Evolutionary conservation across 192 early-diverging fungal species (phyloP).

Genomic region (Gonapodya prolifera): DNA sequence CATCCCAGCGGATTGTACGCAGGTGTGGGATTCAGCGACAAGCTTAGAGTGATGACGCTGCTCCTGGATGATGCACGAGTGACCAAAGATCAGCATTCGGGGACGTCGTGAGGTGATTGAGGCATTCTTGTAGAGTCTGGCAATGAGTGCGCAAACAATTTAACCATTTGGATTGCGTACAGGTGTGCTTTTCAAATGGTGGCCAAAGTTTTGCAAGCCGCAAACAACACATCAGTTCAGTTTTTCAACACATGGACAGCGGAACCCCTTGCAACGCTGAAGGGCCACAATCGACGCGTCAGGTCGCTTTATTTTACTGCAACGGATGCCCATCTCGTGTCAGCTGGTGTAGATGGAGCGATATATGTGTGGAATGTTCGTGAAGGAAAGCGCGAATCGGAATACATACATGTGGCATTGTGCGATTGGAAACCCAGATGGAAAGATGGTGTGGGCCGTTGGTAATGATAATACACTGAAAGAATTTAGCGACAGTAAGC

Average conservation of each 20-base stretch:
- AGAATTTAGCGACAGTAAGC: conserved; percentile 41
- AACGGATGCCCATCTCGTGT: conserved; percentile 34
- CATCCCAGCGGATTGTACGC: conserved; percentile 52
- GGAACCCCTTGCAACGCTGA: conserved; percentile 34
- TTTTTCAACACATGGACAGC: conserved; percentile 39
- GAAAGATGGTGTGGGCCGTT: conserved; percentile 33
- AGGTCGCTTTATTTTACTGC: conserved; percentile 30
- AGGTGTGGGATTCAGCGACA: conserved; percentile 47
- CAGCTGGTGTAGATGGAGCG: conserved; percentile 40
- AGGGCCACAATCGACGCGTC: conserved; percentile 44
- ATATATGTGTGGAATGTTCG: conserved; percentile 33
- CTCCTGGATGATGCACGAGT: conserved; percentile 46
- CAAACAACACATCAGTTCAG: conserved; percentile 36
- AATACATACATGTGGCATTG: conserved; percentile 36
- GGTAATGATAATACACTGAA: conserved; percentile 38
- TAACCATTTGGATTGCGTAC: conserved; percentile 24
- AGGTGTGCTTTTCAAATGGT: conserved; percentile 31
- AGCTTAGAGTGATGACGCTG: conserved; percentile 47
- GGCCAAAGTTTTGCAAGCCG: conserved; percentile 42
- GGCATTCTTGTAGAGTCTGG: no score
- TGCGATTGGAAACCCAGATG: conserved; percentile 26
- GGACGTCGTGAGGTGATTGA: conserved; percentile 42
- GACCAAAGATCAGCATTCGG: conserved; percentile 39
- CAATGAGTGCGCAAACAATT: no score
- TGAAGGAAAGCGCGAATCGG: conserved; percentile 28